Conservation (phyloP, 352 stramenopile species). For the Halophytophthora batemanensis region DNA sequence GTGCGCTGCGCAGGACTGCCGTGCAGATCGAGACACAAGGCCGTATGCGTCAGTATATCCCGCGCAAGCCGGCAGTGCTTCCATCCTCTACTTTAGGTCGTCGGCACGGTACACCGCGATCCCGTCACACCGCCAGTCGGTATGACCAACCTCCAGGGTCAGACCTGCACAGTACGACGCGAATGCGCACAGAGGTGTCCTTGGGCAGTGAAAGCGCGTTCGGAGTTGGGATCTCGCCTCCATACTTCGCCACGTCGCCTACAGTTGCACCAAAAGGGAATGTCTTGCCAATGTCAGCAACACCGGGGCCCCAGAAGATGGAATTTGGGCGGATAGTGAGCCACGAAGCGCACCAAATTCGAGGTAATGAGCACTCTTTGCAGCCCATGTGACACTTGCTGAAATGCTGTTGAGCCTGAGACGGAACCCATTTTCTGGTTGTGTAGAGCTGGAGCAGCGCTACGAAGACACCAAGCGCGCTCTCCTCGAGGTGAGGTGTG, state of each 20-base stretch:
- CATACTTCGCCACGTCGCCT: too few relatives aligned
- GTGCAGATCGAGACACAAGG: constrained; percentile 38
- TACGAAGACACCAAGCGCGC: constrained; percentile 56
- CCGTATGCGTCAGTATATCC: constrained; percentile 45
- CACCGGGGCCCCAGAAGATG: constrained; percentile 10
- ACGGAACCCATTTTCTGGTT: not conserved
- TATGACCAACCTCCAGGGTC: not conserved
- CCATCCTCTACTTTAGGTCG: constrained; percentile 9
- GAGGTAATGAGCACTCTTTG: constrained; percentile 24
- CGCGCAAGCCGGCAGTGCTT: constrained; percentile 18
- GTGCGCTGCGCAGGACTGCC: constrained; percentile 34
- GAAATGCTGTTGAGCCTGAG: not conserved
- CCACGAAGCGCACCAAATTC: constrained; percentile 35
- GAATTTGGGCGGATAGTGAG: constrained; percentile 39
- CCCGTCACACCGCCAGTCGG: constrained; percentile 5
- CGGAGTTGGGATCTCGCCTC: too few relatives aligned
- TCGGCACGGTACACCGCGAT: constrained; percentile 16
- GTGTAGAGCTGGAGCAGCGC: constrained; percentile 38
- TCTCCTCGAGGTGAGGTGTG: constrained; percentile 41
- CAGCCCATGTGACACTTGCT: too few relatives aligned
- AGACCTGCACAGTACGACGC: not conserved
- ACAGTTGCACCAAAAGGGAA: too few relatives aligned
- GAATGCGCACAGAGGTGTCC: not conserved
- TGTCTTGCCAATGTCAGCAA: not conserved
- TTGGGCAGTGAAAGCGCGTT: not conserved